These are phyloP conservation scores for Wolfiporia cocos DNA, from an alignment of 1,284 basidiomycete genomes.

Conservation along the genomic window DNA sequence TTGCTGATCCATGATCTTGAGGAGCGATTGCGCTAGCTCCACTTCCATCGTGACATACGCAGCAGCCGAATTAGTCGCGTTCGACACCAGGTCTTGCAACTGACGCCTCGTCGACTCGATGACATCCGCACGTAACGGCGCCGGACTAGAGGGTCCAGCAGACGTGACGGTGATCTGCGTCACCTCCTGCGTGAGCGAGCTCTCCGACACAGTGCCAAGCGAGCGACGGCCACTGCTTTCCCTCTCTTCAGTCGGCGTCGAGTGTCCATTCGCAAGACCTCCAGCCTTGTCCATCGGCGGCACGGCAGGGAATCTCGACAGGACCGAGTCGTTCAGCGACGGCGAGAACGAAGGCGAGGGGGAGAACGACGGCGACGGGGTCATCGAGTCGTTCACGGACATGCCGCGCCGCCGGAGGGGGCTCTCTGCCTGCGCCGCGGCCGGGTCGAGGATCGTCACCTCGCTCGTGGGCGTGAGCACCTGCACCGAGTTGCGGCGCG, in stretches of 20 bases:
- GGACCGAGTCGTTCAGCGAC: slow-evolving; percentile 5
- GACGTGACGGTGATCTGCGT: slow-evolving; percentile 41
- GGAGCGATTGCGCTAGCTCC: slow-evolving; percentile 67
- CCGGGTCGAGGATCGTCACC: slow-evolving; percentile 17
- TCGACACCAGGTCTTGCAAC: slow-evolving; percentile 56
- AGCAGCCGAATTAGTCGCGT: slow-evolving; percentile 57
- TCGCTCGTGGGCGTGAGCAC: slow-evolving; percentile 22
- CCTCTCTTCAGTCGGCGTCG: not conserved
- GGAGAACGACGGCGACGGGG: too few species aligned
- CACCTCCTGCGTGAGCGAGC: not conserved
- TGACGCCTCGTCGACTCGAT: slow-evolving; percentile 43
- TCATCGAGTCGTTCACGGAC: too few species aligned
- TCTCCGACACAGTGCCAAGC: too few species aligned
- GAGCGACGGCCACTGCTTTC: too few species aligned
- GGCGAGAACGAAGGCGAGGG: slow-evolving; percentile 11
- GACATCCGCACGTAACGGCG: slow-evolving; percentile 30
- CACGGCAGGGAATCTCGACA: slow-evolving; percentile 6
- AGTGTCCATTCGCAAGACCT: too few species aligned
- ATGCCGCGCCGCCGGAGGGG: slow-evolving; percentile 5
- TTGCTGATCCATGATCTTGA: slow-evolving; percentile 64
- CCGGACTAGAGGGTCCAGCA: slow-evolving; percentile 28
- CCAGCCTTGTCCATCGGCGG: too few species aligned
- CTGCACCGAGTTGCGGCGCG: slow-evolving; percentile 2
- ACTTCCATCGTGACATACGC: slow-evolving; percentile 71
- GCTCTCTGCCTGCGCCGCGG: slow-evolving; percentile 10